These are phyloP conservation scores for Poronia punctata DNA, from an alignment of 495 filamentous ascomycete genomes.

Conservation along the genomic window DNA sequence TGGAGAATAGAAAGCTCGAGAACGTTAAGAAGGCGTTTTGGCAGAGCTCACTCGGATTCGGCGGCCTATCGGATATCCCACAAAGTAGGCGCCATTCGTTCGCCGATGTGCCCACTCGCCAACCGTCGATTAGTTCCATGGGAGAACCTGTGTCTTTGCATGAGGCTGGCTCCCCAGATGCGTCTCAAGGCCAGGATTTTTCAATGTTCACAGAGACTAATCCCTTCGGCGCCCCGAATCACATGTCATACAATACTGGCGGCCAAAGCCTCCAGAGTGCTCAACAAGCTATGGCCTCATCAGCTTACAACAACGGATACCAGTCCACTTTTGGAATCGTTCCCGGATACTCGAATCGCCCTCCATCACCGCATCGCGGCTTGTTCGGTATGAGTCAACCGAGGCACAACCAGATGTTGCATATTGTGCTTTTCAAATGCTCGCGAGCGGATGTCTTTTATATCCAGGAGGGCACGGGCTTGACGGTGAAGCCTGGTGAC, in stretches of 20 bases:
- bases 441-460: constrained; percentile 92
- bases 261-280: constrained; percentile 18
- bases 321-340: constrained; percentile 41
- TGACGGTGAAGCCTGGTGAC: constrained; percentile 84
- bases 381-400: constrained; percentile 59
- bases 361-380: constrained; percentile 49
- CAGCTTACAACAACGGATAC: constrained; percentile 33
- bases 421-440: constrained; percentile 94
- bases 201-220: constrained; percentile 24
- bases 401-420: constrained; percentile 74
- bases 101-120: constrained; percentile 67
- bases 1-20: constrained; percentile 70
- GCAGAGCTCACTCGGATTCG: constrained; percentile 82
- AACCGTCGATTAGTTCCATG: constrained; percentile 60
- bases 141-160: constrained; percentile 45
- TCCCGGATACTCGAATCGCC: constrained; percentile 48
- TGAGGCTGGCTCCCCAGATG: constrained; percentile 34
- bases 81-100: constrained; percentile 97
- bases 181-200: constrained; percentile 32
- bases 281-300: constrained; percentile 34
- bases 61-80: constrained; percentile 58
- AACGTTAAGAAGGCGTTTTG: constrained; percentile 77
- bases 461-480: constrained; percentile 87
- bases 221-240: constrained; percentile 25
- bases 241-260: constrained; percentile 46